Percentiles rank a stretch among this genome's conserved stretches.
These are phyloP conservation scores for Diatrype stigma DNA, from an alignment of 2,329 filamentous ascomycete genomes.

Conservation along the genomic window DNA sequence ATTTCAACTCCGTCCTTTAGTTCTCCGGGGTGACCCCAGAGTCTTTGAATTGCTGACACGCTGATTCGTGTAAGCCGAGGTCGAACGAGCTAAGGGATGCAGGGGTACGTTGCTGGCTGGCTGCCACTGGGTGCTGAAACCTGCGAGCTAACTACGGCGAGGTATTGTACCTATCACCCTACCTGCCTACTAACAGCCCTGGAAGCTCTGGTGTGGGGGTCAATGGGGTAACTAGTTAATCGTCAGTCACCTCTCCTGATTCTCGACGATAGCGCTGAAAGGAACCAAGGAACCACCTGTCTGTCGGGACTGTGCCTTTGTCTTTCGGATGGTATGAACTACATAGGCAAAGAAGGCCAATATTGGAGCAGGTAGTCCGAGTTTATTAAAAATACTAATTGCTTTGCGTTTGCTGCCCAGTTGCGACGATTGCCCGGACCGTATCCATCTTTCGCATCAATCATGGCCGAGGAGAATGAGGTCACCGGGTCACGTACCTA, in stretches of 20 bases:
- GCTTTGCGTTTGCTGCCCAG: background rate
- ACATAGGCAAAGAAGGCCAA: too few relatives aligned
- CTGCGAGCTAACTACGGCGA: background rate
- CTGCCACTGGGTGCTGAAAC: background rate
- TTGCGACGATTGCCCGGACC: background rate
- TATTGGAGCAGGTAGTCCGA: background rate
- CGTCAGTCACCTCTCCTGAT: too few relatives aligned
- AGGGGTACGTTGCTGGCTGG: background rate
- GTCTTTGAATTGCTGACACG: conserved; percentile 35
- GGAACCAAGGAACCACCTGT: too few relatives aligned
- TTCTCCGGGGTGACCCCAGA: conserved; percentile 22
- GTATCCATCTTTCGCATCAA: background rate
- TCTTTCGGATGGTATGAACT: too few relatives aligned
- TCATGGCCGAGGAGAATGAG: background rate
- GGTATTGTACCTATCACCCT: too few relatives aligned
- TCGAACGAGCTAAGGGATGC: conserved; percentile 11
- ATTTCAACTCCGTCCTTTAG: conserved; percentile 16
- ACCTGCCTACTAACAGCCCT: too few relatives aligned
- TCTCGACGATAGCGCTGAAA: too few relatives aligned
- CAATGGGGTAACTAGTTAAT: too few relatives aligned
- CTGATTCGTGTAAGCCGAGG: conserved; percentile 43
- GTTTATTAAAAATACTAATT: background rate
- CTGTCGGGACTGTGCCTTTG: too few relatives aligned
- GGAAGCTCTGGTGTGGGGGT: too few relatives aligned
- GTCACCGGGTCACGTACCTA: background rate